phyloP scores from a whole-genome alignment of 495 filamentous ascomycete species.

The Penicilliopsis zonata region DNA sequence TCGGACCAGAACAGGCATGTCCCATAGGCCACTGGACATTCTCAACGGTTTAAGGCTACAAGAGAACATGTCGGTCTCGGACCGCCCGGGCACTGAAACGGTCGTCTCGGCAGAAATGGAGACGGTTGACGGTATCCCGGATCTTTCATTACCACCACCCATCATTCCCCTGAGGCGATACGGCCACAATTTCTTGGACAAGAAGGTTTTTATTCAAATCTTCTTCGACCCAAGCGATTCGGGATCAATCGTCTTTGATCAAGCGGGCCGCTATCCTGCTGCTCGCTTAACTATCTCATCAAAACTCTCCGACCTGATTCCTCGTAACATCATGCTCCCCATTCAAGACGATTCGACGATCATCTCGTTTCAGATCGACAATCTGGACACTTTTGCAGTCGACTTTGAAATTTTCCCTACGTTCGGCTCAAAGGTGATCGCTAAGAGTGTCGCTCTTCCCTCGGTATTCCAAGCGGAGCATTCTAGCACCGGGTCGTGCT shows the following conservation, averaged over 20 bases:
- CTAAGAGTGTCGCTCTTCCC: constrained; percentile 83
- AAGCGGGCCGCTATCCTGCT: constrained; percentile 89
- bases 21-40: constrained; percentile 21
- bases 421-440: constrained; percentile 93
- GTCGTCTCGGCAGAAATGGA: constrained; percentile 52
- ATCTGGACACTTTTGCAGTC: constrained; percentile 78
- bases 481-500: constrained; percentile 69
- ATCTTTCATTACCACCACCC: constrained; percentile 84
- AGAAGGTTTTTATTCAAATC: constrained; percentile 87
- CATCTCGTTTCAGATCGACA: constrained; percentile 93
- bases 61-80: constrained; percentile 18
- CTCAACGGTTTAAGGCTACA: constrained; percentile 23
- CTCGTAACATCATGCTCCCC: constrained; percentile 85
- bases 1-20: constrained; percentile 11
- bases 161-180: constrained; percentile 92
- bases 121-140: constrained; percentile 78
- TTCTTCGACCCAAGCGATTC: constrained; percentile 61
- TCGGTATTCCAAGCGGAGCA: constrained; percentile 63
- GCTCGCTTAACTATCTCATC: constrained; percentile 92
- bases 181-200: constrained; percentile 96
- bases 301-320: constrained; percentile 89
- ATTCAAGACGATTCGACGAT: constrained; percentile 90
- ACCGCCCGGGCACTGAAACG: constrained; percentile 29
- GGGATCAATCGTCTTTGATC: constrained; percentile 79
- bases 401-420: constrained; percentile 98